phyloP scores from a whole-genome alignment of 83 land plant genomes.

The Thuja plicata region DNA sequence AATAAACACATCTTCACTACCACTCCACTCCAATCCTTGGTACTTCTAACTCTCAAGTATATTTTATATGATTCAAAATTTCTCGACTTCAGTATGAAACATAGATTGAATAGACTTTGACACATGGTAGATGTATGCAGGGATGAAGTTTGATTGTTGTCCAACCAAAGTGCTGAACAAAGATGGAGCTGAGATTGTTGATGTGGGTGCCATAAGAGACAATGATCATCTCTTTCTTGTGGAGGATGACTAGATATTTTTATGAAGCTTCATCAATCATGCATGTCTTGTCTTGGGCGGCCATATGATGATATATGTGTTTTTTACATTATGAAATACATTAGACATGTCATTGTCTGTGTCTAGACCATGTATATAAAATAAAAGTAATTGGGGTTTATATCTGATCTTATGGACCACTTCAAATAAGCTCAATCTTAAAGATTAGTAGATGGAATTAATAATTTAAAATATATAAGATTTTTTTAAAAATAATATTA shows the following conservation, averaged over 20 bases:
- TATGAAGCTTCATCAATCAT: neutral
- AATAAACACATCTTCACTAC: too few relatives aligned
- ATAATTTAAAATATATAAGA: too few relatives aligned
- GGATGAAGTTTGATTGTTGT: constrained; percentile 25
- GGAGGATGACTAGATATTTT: constrained; percentile 19
- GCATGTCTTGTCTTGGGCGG: neutral
- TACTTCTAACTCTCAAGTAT: neutral
- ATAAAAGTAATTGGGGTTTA: neutral
- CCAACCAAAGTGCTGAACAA: constrained; percentile 40
- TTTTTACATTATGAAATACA: neutral
- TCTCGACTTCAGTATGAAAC: neutral
- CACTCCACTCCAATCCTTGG: too few relatives aligned
- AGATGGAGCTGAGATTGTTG: constrained; percentile 63
- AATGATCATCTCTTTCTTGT: constrained; percentile 58
- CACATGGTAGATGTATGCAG: constrained; percentile 15
- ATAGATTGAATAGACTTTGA: neutral
- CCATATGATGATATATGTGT: neutral
- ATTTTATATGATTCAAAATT: neutral
- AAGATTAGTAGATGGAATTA: too few relatives aligned
- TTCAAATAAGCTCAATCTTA: too few relatives aligned
- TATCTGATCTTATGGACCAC: neutral
- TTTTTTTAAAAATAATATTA: too few relatives aligned
- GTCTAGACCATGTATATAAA: neutral
- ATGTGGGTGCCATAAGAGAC: constrained; percentile 50
- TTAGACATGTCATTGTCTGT: neutral